Conservation (phyloP, 345 rosid genomes). For the Acer saccharum region DNA sequence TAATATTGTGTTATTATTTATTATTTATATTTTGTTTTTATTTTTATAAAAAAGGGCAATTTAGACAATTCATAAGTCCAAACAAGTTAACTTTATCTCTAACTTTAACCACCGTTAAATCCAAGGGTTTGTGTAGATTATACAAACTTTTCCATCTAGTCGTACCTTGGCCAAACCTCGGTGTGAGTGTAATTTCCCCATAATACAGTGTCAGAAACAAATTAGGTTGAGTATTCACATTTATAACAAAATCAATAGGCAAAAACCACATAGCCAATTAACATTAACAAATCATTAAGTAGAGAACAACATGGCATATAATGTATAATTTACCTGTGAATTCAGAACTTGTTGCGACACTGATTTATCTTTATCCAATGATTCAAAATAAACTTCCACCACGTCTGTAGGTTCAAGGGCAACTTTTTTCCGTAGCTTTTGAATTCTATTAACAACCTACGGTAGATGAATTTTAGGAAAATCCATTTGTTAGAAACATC, state of each 20-base stretch:
- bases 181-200: no score
- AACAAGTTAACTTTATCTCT: no score
- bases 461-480: slow-evolving; percentile 25
- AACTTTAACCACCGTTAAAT: no score
- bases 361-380: slow-evolving; percentile 66
- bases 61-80: no score
- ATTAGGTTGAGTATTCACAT: neutral
- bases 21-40: no score
- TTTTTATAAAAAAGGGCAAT: no score
- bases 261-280: neutral
- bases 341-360: slow-evolving; percentile 53
- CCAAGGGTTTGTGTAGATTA: no score
- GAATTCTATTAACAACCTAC: slow-evolving; percentile 90
- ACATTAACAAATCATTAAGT: neutral
- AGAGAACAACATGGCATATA: neutral
- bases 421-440: slow-evolving; percentile 80
- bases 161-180: no score
- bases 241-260: neutral
- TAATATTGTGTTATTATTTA: no score
- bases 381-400: slow-evolving; percentile 89
- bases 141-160: no score
- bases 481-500: slow-evolving; percentile 22
- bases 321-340: slow-evolving; percentile 59
- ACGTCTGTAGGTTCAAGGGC: slow-evolving; percentile 86
- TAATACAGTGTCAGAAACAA: neutral